phyloP scores from a whole-genome alignment of 306 rosid species.

The Astragalus membranaceus region DNA sequence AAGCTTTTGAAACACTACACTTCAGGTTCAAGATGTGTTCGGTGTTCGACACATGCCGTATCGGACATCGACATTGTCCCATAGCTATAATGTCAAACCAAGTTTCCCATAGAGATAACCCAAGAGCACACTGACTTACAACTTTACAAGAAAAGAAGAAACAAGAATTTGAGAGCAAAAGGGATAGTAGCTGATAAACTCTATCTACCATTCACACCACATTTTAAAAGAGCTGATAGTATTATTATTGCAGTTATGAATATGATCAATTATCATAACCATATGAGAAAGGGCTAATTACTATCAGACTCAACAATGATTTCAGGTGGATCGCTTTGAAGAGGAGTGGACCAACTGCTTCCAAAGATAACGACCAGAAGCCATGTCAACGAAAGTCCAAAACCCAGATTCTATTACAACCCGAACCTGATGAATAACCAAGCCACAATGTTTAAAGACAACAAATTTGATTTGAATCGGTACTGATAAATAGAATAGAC shows the following conservation, averaged over 20 bases:
- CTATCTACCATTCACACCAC: too few species aligned
- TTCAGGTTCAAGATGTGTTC: too few species aligned
- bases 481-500: neutral
- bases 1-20: too few species aligned
- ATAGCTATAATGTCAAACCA: too few species aligned
- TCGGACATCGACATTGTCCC: too few species aligned
- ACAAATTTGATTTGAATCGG: neutral
- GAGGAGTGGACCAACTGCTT: slow-evolving; percentile 46
- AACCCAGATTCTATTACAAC: slow-evolving; percentile 60
- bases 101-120: too few species aligned
- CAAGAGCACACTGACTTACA: too few species aligned
- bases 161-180: neutral
- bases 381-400: slow-evolving; percentile 83
- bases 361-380: slow-evolving; percentile 89
- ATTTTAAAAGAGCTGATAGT: neutral
- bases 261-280: neutral
- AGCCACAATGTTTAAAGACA: neutral
- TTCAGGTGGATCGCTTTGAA: slow-evolving; percentile 17
- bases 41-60: too few species aligned
- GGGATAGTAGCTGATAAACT: too few species aligned
- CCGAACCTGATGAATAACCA: slow-evolving; percentile 27
- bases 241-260: neutral
- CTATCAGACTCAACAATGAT: too few species aligned
- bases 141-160: neutral
- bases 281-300: neutral